Evolutionary conservation across 2,329 filamentous ascomycete genomes (phyloP), one percentile per base, ranked within the genome.

Genomic region (Monilinia polystroma): DNA sequence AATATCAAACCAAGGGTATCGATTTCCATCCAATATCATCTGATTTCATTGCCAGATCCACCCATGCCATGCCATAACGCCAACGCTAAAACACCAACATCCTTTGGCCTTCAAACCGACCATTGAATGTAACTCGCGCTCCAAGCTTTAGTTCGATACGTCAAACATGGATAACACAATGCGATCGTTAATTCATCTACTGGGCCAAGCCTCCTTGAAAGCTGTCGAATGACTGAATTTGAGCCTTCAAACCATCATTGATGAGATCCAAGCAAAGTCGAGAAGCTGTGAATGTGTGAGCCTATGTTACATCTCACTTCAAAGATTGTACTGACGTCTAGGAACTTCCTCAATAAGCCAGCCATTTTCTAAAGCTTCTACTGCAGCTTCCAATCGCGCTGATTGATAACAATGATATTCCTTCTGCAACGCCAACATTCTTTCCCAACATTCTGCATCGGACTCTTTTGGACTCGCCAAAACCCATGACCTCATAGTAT

Each of bases 331-430:
- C 73, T 70, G n/a, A 75, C 73, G 73, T 58, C 73, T 74, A 53
- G 66, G 65, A 16, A 73, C 68, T 26, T 72, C 72, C 49, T 73
- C 69, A 51, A 73, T 65, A 11, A 58, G 66, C 26, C 68, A 69
- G 2, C 73, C 73, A 10, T 57, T 70, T 56, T 75, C 72, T 56
- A 74, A 59, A 16, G 71, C 73, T 62, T 76, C 74, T 4, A 76
- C 73, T 5, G 73, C 74, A 62, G 74, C 74, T 57, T 75, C 73
- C 60, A 76, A 65, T 16, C 74, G 57, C 26, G 74, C 74, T n/a
- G 70, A 73, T 54, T 75, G 74, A 60, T 75, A 76, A 47, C 74
- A 76, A 63, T 74, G 72, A 59, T 72, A 76, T 67, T 72, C 69
- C 47, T 70, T 70, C 69, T 76, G 74, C 59, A 76, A 55, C 29